Conservation (phyloP, 257 asterid species). For the Mitragyna speciosa region DNA sequence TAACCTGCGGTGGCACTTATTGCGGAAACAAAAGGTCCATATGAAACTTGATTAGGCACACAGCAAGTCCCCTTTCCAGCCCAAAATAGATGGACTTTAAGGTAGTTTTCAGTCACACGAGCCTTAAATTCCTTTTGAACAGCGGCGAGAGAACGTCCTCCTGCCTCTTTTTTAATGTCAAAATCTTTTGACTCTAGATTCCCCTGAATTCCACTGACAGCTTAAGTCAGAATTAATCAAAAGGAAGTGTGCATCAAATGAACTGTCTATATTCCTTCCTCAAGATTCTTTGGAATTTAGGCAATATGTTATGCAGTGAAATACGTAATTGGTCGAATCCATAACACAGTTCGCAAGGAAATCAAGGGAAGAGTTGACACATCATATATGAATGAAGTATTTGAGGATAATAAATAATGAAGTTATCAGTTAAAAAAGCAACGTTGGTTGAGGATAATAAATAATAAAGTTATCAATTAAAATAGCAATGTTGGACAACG, state of each 20-base stretch:
- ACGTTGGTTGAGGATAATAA: too few species aligned
- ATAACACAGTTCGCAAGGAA: neutral
- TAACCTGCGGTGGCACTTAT: slow-evolving; percentile 74
- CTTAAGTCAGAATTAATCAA: neutral
- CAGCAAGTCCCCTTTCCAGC: slow-evolving; percentile 92
- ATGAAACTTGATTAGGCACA: slow-evolving; percentile 60
- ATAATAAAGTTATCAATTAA: too few species aligned
- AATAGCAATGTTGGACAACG: neutral
- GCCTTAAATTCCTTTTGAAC: slow-evolving; percentile 40
- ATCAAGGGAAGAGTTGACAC: neutral
- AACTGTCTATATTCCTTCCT: neutral
- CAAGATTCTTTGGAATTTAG: neutral
- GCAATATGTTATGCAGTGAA: neutral
- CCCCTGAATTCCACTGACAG: slow-evolving; percentile 43
- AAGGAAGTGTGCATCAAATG: neutral
- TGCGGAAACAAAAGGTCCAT: slow-evolving; percentile 78
- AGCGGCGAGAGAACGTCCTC: slow-evolving; percentile 46
- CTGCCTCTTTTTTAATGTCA: slow-evolving; percentile 62
- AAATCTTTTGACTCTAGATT: slow-evolving; percentile 50
- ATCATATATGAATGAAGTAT: too few species aligned
- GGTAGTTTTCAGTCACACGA: slow-evolving; percentile 57
- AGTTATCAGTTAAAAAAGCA: neutral
- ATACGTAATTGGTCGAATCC: too few species aligned
- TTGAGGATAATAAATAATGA: too few species aligned
- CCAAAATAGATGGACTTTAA: slow-evolving; percentile 86